These are phyloP conservation scores for Naganishia albida DNA, from an alignment of 1,284 basidiomycete genomes.

Conservation along the genomic window DNA sequence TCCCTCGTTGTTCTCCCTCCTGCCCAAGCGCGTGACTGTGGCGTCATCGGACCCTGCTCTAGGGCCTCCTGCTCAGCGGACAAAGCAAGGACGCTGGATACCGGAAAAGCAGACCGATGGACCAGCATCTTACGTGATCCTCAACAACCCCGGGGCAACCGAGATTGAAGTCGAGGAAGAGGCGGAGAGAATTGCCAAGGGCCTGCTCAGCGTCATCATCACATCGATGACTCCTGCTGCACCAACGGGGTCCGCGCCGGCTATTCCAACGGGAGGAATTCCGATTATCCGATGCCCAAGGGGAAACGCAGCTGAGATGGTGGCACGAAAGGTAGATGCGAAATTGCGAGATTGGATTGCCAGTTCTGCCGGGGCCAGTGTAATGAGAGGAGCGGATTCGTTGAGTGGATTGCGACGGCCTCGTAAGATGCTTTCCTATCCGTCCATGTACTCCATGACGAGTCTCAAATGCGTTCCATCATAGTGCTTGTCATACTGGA, in stretches of 20 bases:
- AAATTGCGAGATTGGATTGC: conserved; percentile 89
- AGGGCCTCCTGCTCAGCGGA: conserved; percentile 36
- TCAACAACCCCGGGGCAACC: conserved; percentile 88
- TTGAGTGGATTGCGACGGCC: conserved; percentile 68
- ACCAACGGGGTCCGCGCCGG: conserved; percentile 62
- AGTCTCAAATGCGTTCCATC: not conserved
- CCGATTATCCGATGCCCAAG: conserved; percentile 93
- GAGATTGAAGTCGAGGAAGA: conserved; percentile 92
- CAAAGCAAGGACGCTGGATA: conserved; percentile 38
- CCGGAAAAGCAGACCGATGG: conserved; percentile 48
- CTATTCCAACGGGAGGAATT: conserved; percentile 53
- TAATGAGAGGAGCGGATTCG: conserved; percentile 65
- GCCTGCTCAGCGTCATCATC: conserved; percentile 89
- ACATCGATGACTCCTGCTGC: conserved; percentile 55
- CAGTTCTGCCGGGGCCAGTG: conserved; percentile 44
- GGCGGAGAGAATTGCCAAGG: conserved; percentile 86
- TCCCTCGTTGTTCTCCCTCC: conserved; percentile 87
- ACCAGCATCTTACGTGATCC: conserved; percentile 68
- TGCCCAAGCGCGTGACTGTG: conserved; percentile 58
- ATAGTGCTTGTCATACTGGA: conserved; percentile 90
- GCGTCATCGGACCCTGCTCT: conserved; percentile 38
- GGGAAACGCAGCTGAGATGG: conserved; percentile 98
- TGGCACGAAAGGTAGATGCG: conserved; percentile 89
- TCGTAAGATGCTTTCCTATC: conserved; percentile 59
- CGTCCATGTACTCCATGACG: not conserved